Evolutionary conservation across 2,329 filamentous ascomycete species (phyloP).

Genomic region (Pseudogymnoascus sp.): DNA sequence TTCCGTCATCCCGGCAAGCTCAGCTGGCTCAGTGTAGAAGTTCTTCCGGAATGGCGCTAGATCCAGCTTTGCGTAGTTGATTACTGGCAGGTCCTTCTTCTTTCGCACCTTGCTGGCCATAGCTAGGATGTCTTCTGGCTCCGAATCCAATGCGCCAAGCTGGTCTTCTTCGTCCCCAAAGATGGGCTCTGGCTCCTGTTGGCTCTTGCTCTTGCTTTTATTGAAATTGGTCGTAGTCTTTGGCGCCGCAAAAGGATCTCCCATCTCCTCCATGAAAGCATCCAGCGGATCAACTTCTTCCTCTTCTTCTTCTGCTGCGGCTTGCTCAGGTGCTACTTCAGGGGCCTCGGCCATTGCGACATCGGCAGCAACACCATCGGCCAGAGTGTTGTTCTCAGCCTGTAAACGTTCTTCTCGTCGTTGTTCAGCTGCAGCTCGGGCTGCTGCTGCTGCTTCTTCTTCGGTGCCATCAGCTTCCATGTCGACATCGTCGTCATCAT

Average conservation of each 20-base stretch:
- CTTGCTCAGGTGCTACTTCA: slow-evolving; percentile 18
- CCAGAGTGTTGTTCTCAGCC: slow-evolving; percentile 30
- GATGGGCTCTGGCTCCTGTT: slow-evolving; percentile 70
- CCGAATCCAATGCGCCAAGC: slow-evolving; percentile 53
- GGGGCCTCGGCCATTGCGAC: slow-evolving; percentile 29
- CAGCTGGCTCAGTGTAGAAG: slow-evolving; percentile 87
- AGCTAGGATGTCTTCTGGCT: slow-evolving; percentile 57
- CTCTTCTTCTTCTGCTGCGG: slow-evolving; percentile 45
- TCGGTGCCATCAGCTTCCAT: slow-evolving; percentile 72
- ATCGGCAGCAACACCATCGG: slow-evolving; percentile 19
- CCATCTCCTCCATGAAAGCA: slow-evolving; percentile 77
- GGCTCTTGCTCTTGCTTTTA: slow-evolving; percentile 33
- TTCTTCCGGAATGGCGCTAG: slow-evolving; percentile 84
- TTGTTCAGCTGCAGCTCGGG: slow-evolving; percentile 78
- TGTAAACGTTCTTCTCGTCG: slow-evolving; percentile 64
- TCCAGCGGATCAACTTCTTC: slow-evolving; percentile 84
- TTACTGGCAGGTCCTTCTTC: slow-evolving; percentile 87
- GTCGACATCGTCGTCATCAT: slow-evolving; percentile 64
- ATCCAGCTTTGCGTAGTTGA: slow-evolving; percentile 81
- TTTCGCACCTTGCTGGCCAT: slow-evolving; percentile 57
- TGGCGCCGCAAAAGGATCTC: slow-evolving; percentile 40
- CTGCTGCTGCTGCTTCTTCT: slow-evolving; percentile 79
- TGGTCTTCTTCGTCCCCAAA: slow-evolving; percentile 78
- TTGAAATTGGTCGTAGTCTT: slow-evolving; percentile 26
- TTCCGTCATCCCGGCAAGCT: slow-evolving; percentile 74